Evolutionary conservation across 768 basidiomycete genomes (phyloP), one percentile per base, ranked within the genome.

Genomic region (Bullera alba): DNA sequence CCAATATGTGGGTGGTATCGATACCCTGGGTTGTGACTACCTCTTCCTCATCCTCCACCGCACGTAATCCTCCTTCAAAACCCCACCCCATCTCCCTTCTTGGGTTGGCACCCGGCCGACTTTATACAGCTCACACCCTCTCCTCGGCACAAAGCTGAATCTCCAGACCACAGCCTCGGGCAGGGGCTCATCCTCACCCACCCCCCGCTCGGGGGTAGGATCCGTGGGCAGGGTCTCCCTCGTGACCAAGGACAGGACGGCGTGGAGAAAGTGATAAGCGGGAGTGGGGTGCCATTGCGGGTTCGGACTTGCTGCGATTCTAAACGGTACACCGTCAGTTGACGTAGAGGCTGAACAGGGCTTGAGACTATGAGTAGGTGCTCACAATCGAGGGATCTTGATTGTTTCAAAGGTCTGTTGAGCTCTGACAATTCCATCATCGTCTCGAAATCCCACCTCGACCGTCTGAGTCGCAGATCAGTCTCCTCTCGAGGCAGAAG

Each of bases 401-500:
- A 51, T 45, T 28, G 70, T 73, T 30, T 61, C 52, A 36, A 73
- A 70, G 14, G 46, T 46, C 21, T 60, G 50, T 26, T 58, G 53
- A 6, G 60, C 51, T 26, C 56, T 48, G 4, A 74, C 26, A 12
- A 68, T 62, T 14, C 70, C 70, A 8, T 53, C 50, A 30, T 66
- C 60, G 25, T 63, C 59, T 34, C 73, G 56, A 44, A 74, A 74
- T 1, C 71, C 71, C 4, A 73, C 65, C 36, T 67, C 60, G 21
- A 74, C 58, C 15, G 53, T 53, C 67, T 70, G 32, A 2, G 15
- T 7, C 21, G 26, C 15, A 1, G 25, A 30, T 30, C 19, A 60
- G 45, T 28, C 35, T 17, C 17, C 22, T 21, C 10, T 8, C 21
- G 16, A 25, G 14, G 19, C 5, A 32, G 45, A 5, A 10, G 10